A percentile compares a stretch with the other conserved stretches of the same genome.
Conservation (phyloP, 768 basidiomycete genomes). For the Neoboletus subvelutipes region DNA sequence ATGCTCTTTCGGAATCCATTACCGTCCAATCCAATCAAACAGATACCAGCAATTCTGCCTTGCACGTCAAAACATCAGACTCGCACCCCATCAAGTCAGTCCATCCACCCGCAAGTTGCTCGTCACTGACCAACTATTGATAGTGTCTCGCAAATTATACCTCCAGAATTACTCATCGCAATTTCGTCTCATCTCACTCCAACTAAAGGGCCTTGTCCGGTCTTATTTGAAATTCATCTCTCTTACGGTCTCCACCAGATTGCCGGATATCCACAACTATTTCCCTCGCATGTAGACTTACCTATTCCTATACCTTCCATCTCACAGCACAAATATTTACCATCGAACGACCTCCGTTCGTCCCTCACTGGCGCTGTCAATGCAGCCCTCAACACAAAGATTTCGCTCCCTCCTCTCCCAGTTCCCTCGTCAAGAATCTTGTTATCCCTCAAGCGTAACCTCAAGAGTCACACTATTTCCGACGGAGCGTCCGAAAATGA, state of each 20-base stretch:
- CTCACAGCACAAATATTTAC: conserved; percentile 9
- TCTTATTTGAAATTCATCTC: conserved; percentile 38
- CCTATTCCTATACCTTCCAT: conserved; percentile 17
- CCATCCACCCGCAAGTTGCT: neutral
- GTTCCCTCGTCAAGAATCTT: conserved; percentile 20
- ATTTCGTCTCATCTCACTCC: conserved; percentile 39
- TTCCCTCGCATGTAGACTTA: conserved; percentile 42
- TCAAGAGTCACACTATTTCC: conserved; percentile 2
- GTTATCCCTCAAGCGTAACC: conserved; percentile 23
- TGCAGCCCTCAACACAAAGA: conserved; percentile 19
- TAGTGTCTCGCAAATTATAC: conserved; percentile 59
- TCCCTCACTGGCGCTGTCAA: conserved; percentile 26
- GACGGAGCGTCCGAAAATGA: neutral
- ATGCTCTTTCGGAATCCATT: conserved; percentile 53
- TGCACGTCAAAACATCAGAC: conserved; percentile 63
- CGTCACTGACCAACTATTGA: conserved; percentile 1
- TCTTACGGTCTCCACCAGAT: conserved; percentile 34
- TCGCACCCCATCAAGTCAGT: conserved; percentile 83
- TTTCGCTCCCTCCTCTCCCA: conserved; percentile 18
- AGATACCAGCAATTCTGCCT: neutral
- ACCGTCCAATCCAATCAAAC: conserved; percentile 1
- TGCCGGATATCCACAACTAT: conserved; percentile 42
- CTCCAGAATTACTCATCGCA: conserved; percentile 45
- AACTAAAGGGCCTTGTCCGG: conserved; percentile 19
- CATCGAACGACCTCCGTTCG: conserved; percentile 10